Evolutionary conservation across 2,329 filamentous ascomycete species (phyloP).

Genomic region (Drechslera avenae): DNA sequence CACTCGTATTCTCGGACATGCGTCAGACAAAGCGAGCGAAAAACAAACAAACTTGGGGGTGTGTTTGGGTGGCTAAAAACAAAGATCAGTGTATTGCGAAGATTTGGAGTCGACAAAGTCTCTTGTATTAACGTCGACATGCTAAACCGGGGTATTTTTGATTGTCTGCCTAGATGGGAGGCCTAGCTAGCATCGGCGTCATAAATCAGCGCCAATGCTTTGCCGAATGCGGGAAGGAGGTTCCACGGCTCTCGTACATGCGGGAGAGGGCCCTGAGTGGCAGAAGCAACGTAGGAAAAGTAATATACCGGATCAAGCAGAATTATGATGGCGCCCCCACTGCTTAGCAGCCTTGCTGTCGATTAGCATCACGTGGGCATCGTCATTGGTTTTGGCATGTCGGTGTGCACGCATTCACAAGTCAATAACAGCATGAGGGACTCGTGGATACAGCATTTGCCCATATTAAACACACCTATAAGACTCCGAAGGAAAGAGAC

Average conservation of each 20-base stretch:
- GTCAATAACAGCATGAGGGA: not conserved
- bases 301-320: too few species aligned
- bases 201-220: conserved; percentile 15
- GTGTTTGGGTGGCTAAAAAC: not conserved
- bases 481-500: conserved; percentile 25
- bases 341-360: too few species aligned
- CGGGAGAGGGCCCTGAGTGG: conserved; percentile 2
- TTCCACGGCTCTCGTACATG: conserved; percentile 3
- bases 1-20: conserved; percentile 5
- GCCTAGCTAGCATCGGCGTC: conserved; percentile 7
- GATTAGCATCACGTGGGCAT: too few species aligned
- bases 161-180: conserved; percentile 20
- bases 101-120: not conserved
- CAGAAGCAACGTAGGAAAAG: not conserved
- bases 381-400: too few species aligned
- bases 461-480: conserved; percentile 35
- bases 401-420: not conserved
- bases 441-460: conserved; percentile 26
- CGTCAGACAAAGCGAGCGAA: not conserved
- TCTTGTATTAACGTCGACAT: too few species aligned
- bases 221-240: conserved; percentile 9
- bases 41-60: too few species aligned
- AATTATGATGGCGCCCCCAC: too few species aligned
- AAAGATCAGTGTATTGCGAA: not conserved
- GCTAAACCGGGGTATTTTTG: not conserved